Conservation (phyloP, 2,329 filamentous ascomycete genomes). For the Hypoxylon sp. region DNA sequence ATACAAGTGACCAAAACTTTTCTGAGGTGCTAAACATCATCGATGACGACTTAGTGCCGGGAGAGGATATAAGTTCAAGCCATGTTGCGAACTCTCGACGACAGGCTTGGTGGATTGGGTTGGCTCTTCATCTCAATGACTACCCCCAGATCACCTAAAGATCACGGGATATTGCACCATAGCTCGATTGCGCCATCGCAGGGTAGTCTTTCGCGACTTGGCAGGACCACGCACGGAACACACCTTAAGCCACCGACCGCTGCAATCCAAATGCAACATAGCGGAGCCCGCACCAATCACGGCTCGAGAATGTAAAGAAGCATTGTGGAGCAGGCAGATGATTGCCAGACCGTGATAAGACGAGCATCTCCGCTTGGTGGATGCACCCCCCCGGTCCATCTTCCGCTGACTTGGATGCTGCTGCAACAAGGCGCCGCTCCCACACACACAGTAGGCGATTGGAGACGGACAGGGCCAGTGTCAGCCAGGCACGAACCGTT, state of each 20-base stretch:
- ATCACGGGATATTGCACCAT: constrained; percentile 77
- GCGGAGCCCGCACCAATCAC: constrained; percentile 45
- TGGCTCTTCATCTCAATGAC: constrained; percentile 45
- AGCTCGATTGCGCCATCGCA: constrained; percentile 57
- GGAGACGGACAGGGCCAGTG: constrained; percentile 23
- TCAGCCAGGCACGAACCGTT: constrained; percentile 34
- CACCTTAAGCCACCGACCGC: constrained; percentile 44
- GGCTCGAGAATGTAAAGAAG: constrained; percentile 10
- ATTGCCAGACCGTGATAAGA: constrained; percentile 43
- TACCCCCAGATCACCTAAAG: constrained; percentile 53
- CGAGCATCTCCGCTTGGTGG: constrained; percentile 43
- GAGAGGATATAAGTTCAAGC: constrained; percentile 46
- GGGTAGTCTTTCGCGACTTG: constrained; percentile 50
- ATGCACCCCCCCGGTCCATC: constrained; percentile 26
- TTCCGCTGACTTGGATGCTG: constrained; percentile 32
- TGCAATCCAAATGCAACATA: constrained; percentile 43
- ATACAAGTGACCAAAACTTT: constrained; percentile 44
- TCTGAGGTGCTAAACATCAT: constrained; percentile 50
- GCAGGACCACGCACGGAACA: constrained; percentile 41
- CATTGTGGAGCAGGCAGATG: constrained; percentile 34
- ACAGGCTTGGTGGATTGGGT: constrained; percentile 46
- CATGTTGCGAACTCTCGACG: constrained; percentile 46
- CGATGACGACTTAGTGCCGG: constrained; percentile 51
- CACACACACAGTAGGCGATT: constrained; percentile 24
- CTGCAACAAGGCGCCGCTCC: constrained; percentile 31